These are phyloP conservation scores for Styphnolobium japonicum DNA, from an alignment of 306 rosid species.

Conservation along the genomic window DNA sequence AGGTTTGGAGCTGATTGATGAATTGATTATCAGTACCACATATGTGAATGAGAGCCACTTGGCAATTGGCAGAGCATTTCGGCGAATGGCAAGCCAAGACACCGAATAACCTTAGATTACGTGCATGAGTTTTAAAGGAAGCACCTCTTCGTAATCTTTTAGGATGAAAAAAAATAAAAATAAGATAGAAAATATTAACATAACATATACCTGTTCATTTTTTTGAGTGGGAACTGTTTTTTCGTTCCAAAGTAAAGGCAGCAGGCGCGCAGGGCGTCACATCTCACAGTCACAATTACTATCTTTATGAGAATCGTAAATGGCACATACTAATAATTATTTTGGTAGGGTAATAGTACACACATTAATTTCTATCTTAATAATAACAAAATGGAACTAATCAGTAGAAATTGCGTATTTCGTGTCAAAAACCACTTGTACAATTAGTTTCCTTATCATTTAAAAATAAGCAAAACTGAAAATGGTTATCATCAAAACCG, in stretches of 20 bases:
- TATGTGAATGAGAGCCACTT: slow-evolving; percentile 21
- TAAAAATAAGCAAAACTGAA: too few species aligned
- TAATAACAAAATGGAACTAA: too few species aligned
- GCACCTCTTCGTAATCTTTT: not conserved
- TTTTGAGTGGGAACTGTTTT: slow-evolving; percentile 20
- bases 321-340: not conserved
- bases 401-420: too few species aligned
- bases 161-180: not conserved
- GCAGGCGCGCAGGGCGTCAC: not conserved
- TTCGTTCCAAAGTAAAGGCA: slow-evolving; percentile 18
- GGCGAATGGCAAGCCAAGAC: not conserved
- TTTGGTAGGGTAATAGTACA: not conserved
- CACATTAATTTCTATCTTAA: too few species aligned
- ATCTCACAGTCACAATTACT: too few species aligned
- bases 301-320: not conserved
- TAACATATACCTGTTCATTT: not conserved
- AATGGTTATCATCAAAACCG: too few species aligned
- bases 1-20: not conserved
- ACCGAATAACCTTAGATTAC: not conserved
- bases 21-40: too few species aligned
- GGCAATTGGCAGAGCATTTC: not conserved
- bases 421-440: too few species aligned
- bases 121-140: not conserved
- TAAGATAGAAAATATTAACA: not conserved
- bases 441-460: too few species aligned